These are phyloP conservation scores for Lactarius tabidus DNA, from an alignment of 768 basidiomycete species.

Conservation along the genomic window DNA sequence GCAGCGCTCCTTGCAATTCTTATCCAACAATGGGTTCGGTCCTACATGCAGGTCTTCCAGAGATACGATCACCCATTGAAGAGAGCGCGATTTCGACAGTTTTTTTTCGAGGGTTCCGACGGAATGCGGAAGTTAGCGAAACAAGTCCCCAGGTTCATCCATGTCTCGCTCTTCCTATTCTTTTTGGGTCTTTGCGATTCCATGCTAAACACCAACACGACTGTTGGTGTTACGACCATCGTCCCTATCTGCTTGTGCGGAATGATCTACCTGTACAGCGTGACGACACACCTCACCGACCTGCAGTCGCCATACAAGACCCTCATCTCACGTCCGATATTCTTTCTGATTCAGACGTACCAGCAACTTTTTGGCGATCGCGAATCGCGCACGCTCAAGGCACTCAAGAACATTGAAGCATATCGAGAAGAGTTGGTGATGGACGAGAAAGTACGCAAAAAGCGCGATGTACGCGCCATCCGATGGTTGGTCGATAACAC, in stretches of 20 bases:
- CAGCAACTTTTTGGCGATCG: background rate
- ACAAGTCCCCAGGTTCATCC: conserved; percentile 44
- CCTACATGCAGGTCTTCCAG: conserved; percentile 33
- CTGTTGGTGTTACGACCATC: conserved; percentile 10
- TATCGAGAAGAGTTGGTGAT: conserved; percentile 4
- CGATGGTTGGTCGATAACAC: conserved; percentile 6
- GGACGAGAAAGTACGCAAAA: background rate
- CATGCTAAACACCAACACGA: conserved; percentile 32
- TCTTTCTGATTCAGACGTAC: conserved; percentile 8
- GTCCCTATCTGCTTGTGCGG: conserved; percentile 14
- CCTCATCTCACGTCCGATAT: conserved; percentile 12
- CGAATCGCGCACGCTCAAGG: background rate
- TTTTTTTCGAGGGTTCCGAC: conserved; percentile 37
- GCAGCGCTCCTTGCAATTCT: conserved; percentile 45
- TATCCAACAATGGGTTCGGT: conserved; percentile 47
- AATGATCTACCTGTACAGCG: conserved; percentile 14
- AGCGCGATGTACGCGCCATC: conserved; percentile 6
- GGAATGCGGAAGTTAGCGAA: conserved; percentile 41
- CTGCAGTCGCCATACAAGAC: conserved; percentile 18
- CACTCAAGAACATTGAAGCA: background rate
- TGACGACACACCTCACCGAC: background rate
- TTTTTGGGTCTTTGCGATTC: conserved; percentile 47
- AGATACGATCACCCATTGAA: conserved; percentile 29
- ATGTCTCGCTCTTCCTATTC: conserved; percentile 48
- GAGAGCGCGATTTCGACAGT: conserved; percentile 42